Conservation (phyloP, 2,329 filamentous ascomycete genomes). For the Epichloe typhina region DNA sequence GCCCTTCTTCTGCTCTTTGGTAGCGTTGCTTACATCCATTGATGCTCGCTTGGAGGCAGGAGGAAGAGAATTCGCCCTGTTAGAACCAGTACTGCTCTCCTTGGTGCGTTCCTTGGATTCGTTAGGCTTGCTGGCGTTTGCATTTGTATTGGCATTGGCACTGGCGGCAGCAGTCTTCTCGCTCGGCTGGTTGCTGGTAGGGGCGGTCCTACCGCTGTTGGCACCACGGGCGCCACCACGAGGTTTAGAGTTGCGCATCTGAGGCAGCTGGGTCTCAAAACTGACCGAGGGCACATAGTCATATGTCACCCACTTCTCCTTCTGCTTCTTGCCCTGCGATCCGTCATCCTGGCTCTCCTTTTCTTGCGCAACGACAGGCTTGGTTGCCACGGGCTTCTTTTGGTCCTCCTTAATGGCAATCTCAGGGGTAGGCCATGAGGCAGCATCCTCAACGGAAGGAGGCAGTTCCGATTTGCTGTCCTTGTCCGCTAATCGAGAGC, state of each 20-base stretch:
- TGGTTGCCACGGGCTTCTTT: slow-evolving; percentile 47
- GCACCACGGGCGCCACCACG: slow-evolving; percentile 35
- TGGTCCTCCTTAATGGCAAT: slow-evolving; percentile 57
- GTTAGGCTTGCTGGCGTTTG: slow-evolving; percentile 17
- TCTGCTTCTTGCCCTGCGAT: slow-evolving; percentile 41
- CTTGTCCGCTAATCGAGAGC: slow-evolving; percentile 31
- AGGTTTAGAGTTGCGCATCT: slow-evolving; percentile 34
- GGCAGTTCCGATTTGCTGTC: slow-evolving; percentile 22
- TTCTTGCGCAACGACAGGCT: slow-evolving; percentile 46
- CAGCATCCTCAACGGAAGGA: slow-evolving; percentile 62
- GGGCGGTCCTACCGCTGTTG: slow-evolving; percentile 24
- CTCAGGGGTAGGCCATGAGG: slow-evolving; percentile 85
- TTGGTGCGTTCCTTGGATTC: slow-evolving; percentile 23
- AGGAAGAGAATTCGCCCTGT: slow-evolving; percentile 23
- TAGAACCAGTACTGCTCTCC: slow-evolving; percentile 20
- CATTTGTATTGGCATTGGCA: slow-evolving; percentile 10
- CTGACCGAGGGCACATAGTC: slow-evolving; percentile 72
- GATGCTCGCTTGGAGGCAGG: slow-evolving; percentile 31
- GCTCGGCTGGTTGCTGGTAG: slow-evolving; percentile 16
- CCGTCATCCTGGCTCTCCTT: slow-evolving; percentile 46
- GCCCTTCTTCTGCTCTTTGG: slow-evolving; percentile 35
- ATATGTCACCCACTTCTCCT: slow-evolving; percentile 77
- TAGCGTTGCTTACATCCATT: slow-evolving; percentile 22
- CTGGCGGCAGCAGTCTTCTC: slow-evolving; percentile 23
- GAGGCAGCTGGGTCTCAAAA: slow-evolving; percentile 71